Evolutionary conservation across 352 stramenopile species (phyloP), one percentile per base, ranked within the genome.

Genomic region (Phytopythium oedochilum): DNA sequence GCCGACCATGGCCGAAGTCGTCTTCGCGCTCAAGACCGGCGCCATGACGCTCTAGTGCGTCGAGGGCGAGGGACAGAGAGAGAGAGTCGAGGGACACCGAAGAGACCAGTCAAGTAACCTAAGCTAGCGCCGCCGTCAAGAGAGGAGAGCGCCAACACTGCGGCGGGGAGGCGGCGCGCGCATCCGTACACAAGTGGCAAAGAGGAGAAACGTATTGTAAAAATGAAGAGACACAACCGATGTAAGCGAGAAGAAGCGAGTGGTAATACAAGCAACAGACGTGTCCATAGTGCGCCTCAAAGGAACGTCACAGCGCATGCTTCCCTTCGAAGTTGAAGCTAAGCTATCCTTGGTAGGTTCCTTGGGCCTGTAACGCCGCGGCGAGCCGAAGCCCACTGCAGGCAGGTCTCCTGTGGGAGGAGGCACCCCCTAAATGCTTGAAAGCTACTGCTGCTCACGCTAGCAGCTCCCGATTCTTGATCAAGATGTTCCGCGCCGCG

Each of bases 1-100:
- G 31, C 81, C 81, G 29, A 83, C 70, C 5, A 89, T 92, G 78
- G 47, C 58, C 26, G 73, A 88, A 40, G 73, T 92, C 57, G 65
- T 64, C 15, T 68, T 74, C 40, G 77, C 81, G 51, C 70, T 92
- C 26, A 70, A 83, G 46, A 87, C 75, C 28, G 72, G 74, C 10
- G 71, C 73, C 45, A 78, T 86, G 60, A 72, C 68, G 50, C 45
- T 86, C 53, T 88, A 71, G 75, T 51, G 23, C 38, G 25, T 12
- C n/a, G 29, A 42, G 29, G 31, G 43, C 34, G 43, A 6, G 22
- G 29, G 29, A 32, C 29, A 32, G 29, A 17, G 22, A 7, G n/a
- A 46, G 14, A 2, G 20, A 46, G 40, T n/a, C n/a, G n/a, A n/a
- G n/a, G n/a, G n/a, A n/a, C n/a, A n/a, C n/a, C n/a, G n/a, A n/a